Evolutionary conservation across 352 stramenopile genomes (phyloP).

Genomic region (Plasmopara muralis): DNA sequence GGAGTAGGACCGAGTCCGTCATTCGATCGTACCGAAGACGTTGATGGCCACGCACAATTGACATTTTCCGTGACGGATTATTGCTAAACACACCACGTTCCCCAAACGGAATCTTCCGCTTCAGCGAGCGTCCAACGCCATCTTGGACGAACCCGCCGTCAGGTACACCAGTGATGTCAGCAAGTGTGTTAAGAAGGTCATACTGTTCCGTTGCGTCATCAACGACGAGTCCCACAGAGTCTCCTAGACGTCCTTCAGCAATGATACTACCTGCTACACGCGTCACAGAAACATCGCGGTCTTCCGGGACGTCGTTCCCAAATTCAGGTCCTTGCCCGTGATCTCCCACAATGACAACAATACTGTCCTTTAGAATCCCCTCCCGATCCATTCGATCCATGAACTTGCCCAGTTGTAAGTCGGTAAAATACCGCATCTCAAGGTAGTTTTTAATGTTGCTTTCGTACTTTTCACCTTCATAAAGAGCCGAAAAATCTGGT

Average conservation of each 20-base stretch:
- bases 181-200: slow-evolving; percentile 6
- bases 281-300: slow-evolving; percentile 5
- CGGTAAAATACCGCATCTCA: slow-evolving; percentile 7
- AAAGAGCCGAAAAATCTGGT: slow-evolving; percentile 2
- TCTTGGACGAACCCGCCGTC: slow-evolving; percentile 4
- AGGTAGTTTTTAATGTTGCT: slow-evolving; percentile 6
- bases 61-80: slow-evolving; percentile 3
- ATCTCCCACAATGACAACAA: slow-evolving; percentile 7
- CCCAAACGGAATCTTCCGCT: slow-evolving; percentile 5
- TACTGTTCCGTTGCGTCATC: slow-evolving; percentile 6
- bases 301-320: slow-evolving; percentile 4
- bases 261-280: slow-evolving; percentile 7
- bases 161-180: slow-evolving; percentile 5
- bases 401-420: slow-evolving; percentile 7
- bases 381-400: slow-evolving; percentile 4
- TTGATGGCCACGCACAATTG: slow-evolving; percentile 4
- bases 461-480: slow-evolving; percentile 1
- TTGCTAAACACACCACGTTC: slow-evolving; percentile 4
- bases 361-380: slow-evolving; percentile 7
- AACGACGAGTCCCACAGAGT: slow-evolving; percentile 4
- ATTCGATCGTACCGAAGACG: slow-evolving; percentile 6
- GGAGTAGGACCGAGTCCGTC: slow-evolving; percentile 4
- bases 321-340: slow-evolving; percentile 7
- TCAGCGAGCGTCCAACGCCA: slow-evolving; percentile 5
- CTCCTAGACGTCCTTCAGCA: slow-evolving; percentile 6